Conservation (phyloP, 495 filamentous ascomycete species). For the Xylaria curta region DNA sequence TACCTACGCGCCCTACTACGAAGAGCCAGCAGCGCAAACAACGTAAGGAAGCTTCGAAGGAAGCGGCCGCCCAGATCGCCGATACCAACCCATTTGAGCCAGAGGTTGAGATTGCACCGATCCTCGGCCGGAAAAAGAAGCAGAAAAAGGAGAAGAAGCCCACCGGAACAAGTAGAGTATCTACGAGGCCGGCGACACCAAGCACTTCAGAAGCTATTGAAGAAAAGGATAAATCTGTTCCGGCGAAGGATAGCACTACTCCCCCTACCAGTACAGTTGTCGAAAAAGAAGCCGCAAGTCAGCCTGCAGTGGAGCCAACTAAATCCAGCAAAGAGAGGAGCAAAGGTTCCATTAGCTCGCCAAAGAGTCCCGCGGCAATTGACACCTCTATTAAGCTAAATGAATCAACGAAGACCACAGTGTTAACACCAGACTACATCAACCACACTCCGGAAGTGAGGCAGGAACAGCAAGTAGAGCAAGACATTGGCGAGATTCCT, state of each 20-base stretch:
- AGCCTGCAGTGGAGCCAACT: constrained; percentile 24
- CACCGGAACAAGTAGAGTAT: constrained; percentile 34
- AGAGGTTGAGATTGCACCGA: constrained; percentile 74
- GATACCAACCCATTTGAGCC: constrained; percentile 61
- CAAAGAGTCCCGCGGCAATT: constrained; percentile 31
- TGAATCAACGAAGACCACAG: constrained; percentile 43
- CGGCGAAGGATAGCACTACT: constrained; percentile 27
- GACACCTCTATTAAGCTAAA: constrained; percentile 43
- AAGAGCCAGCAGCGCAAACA: constrained; percentile 94
- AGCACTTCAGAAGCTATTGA: constrained; percentile 26
- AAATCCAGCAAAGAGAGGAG: constrained; percentile 30
- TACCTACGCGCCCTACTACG: constrained; percentile 77
- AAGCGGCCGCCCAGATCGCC: constrained; percentile 56
- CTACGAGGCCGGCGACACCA: constrained; percentile 44
- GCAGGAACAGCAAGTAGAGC: constrained; percentile 37
- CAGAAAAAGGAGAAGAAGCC: constrained; percentile 72
- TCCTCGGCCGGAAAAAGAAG: constrained; percentile 89
- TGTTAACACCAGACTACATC: constrained; percentile 41
- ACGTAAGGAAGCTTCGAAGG: constrained; percentile 72
- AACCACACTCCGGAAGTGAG: constrained; percentile 35
- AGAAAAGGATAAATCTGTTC: constrained; percentile 28
- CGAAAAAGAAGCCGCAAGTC: constrained; percentile 19
- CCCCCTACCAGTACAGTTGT: constrained; percentile 13
- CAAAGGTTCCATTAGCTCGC: constrained; percentile 32
- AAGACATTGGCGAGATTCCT: constrained; percentile 41